Conservation (phyloP, 345 rosid species). For the Sisymbrium altissimum region DNA sequence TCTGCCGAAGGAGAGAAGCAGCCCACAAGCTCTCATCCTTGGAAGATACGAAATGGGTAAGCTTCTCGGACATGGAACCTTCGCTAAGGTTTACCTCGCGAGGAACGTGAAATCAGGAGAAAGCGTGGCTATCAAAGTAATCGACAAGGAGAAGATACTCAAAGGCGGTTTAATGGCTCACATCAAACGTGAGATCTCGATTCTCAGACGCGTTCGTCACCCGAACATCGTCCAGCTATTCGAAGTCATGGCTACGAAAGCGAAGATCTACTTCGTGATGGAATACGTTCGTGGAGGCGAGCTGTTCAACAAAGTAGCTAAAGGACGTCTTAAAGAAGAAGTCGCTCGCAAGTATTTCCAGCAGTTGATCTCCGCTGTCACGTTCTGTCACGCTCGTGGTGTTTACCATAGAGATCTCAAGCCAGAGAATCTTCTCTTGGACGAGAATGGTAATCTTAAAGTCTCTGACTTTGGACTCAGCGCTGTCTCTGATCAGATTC, state of each 20-base stretch:
- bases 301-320: conserved; percentile 66
- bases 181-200: conserved; percentile 79
- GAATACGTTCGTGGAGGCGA: conserved; percentile 85
- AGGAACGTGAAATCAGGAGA: conserved; percentile 49
- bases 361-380: conserved; percentile 74
- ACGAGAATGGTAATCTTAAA: conserved; percentile 67
- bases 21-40: conserved; percentile 48
- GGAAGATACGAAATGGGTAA: conserved; percentile 74
- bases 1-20: conserved; percentile 25
- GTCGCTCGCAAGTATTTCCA: conserved; percentile 75
- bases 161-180: conserved; percentile 63
- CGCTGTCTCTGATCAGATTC: conserved; percentile 71
- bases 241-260: conserved; percentile 88
- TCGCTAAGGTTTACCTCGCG: conserved; percentile 88
- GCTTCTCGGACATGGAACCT: conserved; percentile 82
- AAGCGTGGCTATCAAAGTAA: conserved; percentile 67
- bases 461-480: conserved; percentile 89
- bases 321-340: conserved; percentile 66
- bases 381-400: conserved; percentile 77
- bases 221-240: conserved; percentile 81
- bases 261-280: conserved; percentile 89
- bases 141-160: conserved; percentile 70
- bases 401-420: conserved; percentile 83
- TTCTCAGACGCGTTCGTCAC: conserved; percentile 82
- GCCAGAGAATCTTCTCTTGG: conserved; percentile 77